Evolutionary conservation across 306 rosid genomes (phyloP), one percentile per base, ranked within the genome.

Genomic region (Sicyos edulis): DNA sequence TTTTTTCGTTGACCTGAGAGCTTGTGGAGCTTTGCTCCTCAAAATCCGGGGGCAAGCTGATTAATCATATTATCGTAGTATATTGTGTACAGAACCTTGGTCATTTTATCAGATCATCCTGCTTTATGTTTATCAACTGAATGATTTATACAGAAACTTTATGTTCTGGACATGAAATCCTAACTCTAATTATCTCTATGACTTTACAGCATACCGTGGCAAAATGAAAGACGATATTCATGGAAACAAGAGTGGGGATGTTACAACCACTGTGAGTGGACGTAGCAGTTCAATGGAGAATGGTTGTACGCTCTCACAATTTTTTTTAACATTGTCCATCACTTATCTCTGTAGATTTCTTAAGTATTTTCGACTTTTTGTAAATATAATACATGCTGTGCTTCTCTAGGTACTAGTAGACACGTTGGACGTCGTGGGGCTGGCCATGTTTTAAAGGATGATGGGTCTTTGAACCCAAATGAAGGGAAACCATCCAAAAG

Each of bases 401-500:
- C 54, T 75, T 54, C 73, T 72, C 68, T 70, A 93, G 99, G 95
- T 77, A 78, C 92, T 50, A 83, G 74, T 7, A 82, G 85, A 76
- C 87, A 86, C 82, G 77, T 74, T 73, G 82, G 84, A 75, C 98
- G 89, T 13, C 96, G 87, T 17, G 97, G 96, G 79, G 82, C 82
- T 79, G 82, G 76, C 73, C 85, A 78, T 72, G 42, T 13, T 34
- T 79, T 37, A 65, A 90, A 87, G 86, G 97, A 93, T 80, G 97
- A 87, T 74, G 78, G 78, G 73, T 71, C 87, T 62, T 81, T 73
- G 50, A 84, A 80, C 77, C 53, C 64, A 49, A 80, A 81, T 80
- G 96, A 93, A 79, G 95, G 91, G 58, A 93, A 91, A 75, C 77
- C 85, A 56, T 83, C 96, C 54, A 91, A 85, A 83, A 91, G 84